Conservation (phyloP, 140 eudicot species). For the Bidens hawaiensis region DNA sequence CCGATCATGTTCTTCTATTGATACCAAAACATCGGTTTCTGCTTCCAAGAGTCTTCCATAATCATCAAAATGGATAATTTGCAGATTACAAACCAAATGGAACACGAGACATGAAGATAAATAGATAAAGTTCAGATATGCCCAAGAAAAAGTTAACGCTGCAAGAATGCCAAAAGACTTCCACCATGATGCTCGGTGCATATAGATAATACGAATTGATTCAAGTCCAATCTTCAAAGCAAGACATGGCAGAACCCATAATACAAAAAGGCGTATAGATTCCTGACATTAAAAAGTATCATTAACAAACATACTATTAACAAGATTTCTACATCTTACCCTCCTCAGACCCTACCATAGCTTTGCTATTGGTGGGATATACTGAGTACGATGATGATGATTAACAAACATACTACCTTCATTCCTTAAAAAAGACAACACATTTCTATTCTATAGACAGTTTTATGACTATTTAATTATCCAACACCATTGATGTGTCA, state of each 20-base stretch:
- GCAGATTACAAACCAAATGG: constrained; percentile 69
- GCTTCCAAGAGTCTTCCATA: constrained; percentile 61
- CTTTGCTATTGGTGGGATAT: too few species aligned
- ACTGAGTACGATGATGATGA: too few species aligned
- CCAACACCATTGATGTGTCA: too few species aligned
- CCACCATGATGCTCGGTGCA: constrained; percentile 63
- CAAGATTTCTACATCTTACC: too few species aligned
- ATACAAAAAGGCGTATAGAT: constrained; percentile 45
- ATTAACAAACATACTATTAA: not conserved
- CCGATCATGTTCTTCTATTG: constrained; percentile 70
- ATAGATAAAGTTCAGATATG: constrained; percentile 45
- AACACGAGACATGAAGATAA: constrained; percentile 65
- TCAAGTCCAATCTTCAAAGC: constrained; percentile 61
- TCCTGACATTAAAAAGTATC: constrained; percentile 36
- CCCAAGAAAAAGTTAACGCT: constrained; percentile 58
- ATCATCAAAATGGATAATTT: constrained; percentile 78
- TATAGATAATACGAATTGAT: constrained; percentile 40
- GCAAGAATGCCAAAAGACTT: constrained; percentile 37
- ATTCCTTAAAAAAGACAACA: not conserved
- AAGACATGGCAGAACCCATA: constrained; percentile 67
- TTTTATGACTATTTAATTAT: too few species aligned
- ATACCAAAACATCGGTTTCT: constrained; percentile 47
- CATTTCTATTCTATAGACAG: not conserved
- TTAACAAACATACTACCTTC: not conserved
- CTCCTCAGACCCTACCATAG: too few species aligned